phyloP scores from a whole-genome alignment of 768 basidiomycete species.

The Xanthoconium purpureum region DNA sequence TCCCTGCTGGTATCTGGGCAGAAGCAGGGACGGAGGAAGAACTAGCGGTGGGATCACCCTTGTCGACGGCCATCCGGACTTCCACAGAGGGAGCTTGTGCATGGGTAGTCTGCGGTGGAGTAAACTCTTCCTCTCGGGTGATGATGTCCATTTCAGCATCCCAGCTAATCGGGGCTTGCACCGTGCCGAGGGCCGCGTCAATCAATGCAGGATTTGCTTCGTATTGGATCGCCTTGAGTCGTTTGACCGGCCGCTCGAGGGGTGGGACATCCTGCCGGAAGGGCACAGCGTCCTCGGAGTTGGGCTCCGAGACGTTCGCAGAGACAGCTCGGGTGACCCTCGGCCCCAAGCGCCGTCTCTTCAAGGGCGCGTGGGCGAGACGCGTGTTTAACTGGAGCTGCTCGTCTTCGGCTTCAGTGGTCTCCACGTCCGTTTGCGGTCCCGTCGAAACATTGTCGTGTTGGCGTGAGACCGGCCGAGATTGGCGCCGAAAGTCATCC shows the following conservation, averaged over 20 bases:
- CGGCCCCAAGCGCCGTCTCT: not conserved
- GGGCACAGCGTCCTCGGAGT: conserved; percentile 6
- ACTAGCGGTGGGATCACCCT: not conserved
- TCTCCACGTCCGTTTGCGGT: conserved; percentile 20
- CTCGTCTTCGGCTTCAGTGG: conserved; percentile 25
- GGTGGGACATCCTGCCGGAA: not conserved
- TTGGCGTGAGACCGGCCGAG: not conserved
- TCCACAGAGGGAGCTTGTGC: not conserved
- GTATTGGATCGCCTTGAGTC: conserved; percentile 20
- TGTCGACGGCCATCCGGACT: not conserved
- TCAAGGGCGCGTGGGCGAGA: conserved; percentile 7
- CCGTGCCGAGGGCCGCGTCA: conserved; percentile 26
- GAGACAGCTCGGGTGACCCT: not conserved
- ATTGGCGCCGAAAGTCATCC: not conserved
- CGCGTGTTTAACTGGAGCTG: conserved; percentile 7
- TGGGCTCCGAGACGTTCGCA: conserved; percentile 7
- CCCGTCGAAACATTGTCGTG: conserved; percentile 1
- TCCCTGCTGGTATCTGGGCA: not conserved
- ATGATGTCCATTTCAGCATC: conserved; percentile 9
- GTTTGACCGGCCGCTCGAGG: conserved; percentile 14
- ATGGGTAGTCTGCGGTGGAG: not conserved
- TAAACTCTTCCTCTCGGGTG: not conserved
- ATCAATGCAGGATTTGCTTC: conserved; percentile 15
- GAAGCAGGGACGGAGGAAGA: not conserved
- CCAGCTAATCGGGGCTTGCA: conserved; percentile 21